Percentiles rank a stretch among this genome's conserved stretches.
These are phyloP conservation scores for Periconia sp. DNA, from an alignment of 2,329 filamentous ascomycete genomes.

Conservation along the genomic window DNA sequence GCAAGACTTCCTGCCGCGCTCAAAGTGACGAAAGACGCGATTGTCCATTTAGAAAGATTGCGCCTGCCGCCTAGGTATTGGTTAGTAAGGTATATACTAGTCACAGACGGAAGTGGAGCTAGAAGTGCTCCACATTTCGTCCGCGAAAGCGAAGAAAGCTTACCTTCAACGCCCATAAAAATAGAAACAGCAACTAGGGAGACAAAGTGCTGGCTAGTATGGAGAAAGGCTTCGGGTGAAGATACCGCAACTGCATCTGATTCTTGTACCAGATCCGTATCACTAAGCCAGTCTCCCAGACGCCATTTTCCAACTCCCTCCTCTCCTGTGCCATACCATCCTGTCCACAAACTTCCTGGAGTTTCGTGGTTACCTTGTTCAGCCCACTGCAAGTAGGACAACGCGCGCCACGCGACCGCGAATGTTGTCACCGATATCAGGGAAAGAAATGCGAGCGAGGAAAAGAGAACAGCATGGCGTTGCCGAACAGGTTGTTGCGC, in stretches of 20 bases:
- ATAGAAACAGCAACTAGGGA: slow-evolving; percentile 62
- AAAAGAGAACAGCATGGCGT: slow-evolving; percentile 48
- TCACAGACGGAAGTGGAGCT: background rate
- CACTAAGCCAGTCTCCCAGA: slow-evolving; percentile 60
- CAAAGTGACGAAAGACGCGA: slow-evolving; percentile 64
- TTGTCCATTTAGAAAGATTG: slow-evolving; percentile 55
- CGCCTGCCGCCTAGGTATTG: slow-evolving; percentile 54
- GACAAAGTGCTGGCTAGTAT: slow-evolving; percentile 66
- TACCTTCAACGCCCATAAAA: slow-evolving; percentile 65
- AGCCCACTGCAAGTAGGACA: slow-evolving; percentile 61
- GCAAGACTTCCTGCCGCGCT: slow-evolving; percentile 66
- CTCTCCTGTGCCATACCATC: slow-evolving; percentile 47
- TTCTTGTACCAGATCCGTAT: slow-evolving; percentile 60
- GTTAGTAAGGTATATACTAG: slow-evolving; percentile 10
- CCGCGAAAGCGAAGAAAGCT: background rate
- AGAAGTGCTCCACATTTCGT: background rate
- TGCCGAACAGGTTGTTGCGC: slow-evolving; percentile 35
- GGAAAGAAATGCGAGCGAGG: slow-evolving; percentile 54
- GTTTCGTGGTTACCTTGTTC: slow-evolving; percentile 46
- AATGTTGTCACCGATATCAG: slow-evolving; percentile 54
- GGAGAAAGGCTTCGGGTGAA: slow-evolving; percentile 64
- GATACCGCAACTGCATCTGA: slow-evolving; percentile 62
- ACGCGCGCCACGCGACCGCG: slow-evolving; percentile 50
- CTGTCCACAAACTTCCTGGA: slow-evolving; percentile 49
- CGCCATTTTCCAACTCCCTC: slow-evolving; percentile 41